Evolutionary conservation across 1,284 basidiomycete species (phyloP).

Genomic region (Moniliophthora roreri): DNA sequence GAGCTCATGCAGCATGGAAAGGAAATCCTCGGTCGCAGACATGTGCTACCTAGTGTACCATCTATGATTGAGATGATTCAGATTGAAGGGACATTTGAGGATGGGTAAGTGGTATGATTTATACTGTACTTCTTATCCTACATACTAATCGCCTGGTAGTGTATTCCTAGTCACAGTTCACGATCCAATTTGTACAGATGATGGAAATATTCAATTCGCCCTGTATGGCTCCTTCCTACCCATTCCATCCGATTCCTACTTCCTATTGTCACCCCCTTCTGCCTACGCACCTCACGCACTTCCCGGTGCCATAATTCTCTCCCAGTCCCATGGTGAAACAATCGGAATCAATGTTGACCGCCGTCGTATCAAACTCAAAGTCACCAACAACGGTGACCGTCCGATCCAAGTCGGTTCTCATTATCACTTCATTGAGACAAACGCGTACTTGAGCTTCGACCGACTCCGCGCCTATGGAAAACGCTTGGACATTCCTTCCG

Average conservation of each 20-base stretch:
- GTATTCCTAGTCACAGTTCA: constrained; percentile 96
- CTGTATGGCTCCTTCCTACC: constrained; percentile 95
- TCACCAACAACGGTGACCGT: constrained; percentile 92
- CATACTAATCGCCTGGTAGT: constrained; percentile 36
- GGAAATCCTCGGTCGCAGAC: constrained; percentile 82
- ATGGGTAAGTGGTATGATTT: constrained; percentile 57
- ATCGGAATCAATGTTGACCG: constrained; percentile 80
- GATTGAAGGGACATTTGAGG: constrained; percentile 88
- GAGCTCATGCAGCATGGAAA: constrained; percentile 94
- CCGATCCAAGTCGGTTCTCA: constrained; percentile 96
- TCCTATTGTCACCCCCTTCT: constrained; percentile 53
- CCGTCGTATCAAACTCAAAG: constrained; percentile 68
- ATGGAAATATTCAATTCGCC: constrained; percentile 78
- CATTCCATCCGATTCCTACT: constrained; percentile 64
- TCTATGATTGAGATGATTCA: constrained; percentile 79
- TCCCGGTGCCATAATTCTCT: constrained; percentile 73
- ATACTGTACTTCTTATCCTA: not conserved
- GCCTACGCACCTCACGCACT: constrained; percentile 54
- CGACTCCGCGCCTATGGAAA: constrained; percentile 80
- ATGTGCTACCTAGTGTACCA: constrained; percentile 84
- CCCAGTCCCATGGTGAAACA: constrained; percentile 48
- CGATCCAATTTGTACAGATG: constrained; percentile 86
- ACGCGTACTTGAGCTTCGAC: constrained; percentile 82
- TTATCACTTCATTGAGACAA: constrained; percentile 93
- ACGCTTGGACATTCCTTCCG: constrained; percentile 89